Conservation (phyloP, 2,329 filamentous ascomycete genomes). For the Aspergillus aculeatinus region DNA sequence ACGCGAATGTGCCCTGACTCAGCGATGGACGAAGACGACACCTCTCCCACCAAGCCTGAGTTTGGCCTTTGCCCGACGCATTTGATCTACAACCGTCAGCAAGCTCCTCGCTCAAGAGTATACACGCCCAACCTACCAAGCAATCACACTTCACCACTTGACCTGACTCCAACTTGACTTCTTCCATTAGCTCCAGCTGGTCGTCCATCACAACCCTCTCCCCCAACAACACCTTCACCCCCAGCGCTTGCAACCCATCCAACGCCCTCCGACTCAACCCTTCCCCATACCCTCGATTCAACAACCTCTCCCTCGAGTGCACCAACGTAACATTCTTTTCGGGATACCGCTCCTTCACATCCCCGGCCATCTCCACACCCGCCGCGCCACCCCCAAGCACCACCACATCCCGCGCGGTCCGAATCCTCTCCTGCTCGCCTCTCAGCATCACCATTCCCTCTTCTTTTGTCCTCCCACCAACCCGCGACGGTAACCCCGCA, state of each 20-base stretch:
- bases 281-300: constrained; percentile 51
- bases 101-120: too few relatives aligned
- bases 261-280: constrained; percentile 41
- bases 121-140: constrained; percentile 43
- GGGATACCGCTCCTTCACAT: constrained; percentile 8
- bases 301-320: constrained; percentile 50
- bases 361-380: constrained; percentile 8
- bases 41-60: background rate
- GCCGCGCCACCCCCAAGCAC: constrained; percentile 10
- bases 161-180: constrained; percentile 49
- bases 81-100: too few relatives aligned
- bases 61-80: too few relatives aligned
- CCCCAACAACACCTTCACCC: constrained; percentile 52
- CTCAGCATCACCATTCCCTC: background rate
- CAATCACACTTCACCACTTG: constrained; percentile 48
- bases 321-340: constrained; percentile 6
- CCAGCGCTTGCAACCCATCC: constrained; percentile 48
- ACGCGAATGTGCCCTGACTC: constrained; percentile 54
- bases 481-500: background rate
- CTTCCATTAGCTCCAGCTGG: constrained; percentile 25
- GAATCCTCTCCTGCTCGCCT: background rate
- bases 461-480: background rate
- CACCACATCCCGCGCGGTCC: background rate
- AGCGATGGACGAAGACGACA: constrained; percentile 49
- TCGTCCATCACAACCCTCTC: constrained; percentile 36